Percentiles rank a stretch among this genome's conserved stretches.
Conservation (phyloP, 2,329 filamentous ascomycete genomes). For the Apiospora kogelbergensis region DNA sequence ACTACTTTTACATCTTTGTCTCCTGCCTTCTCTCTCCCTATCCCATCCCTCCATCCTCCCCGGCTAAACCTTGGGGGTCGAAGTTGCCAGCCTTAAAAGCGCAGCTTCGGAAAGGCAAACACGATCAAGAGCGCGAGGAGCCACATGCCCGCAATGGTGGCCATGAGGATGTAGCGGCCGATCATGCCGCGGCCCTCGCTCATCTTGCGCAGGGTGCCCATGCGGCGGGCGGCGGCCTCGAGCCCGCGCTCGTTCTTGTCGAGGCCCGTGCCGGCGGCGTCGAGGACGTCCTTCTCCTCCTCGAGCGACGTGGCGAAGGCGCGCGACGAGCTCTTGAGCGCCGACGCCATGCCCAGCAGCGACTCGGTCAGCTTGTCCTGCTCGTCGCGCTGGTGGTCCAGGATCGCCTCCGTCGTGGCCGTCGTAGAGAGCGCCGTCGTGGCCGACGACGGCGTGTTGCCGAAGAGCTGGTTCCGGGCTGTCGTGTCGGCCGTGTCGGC, state of each 20-base stretch:
- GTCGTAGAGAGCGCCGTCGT: constrained; percentile 40
- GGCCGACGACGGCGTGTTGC: constrained; percentile 33
- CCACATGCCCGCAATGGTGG: constrained; percentile 80
- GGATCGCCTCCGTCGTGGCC: constrained; percentile 66
- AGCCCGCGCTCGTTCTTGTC: constrained; percentile 75
- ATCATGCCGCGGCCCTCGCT: constrained; percentile 88
- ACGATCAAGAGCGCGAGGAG: constrained; percentile 76
- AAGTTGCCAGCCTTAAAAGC: constrained; percentile 56
- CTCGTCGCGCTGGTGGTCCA: constrained; percentile 75
- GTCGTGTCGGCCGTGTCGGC: constrained; percentile 19
- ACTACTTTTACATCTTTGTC: neutral
- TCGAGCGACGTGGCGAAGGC: constrained; percentile 73
- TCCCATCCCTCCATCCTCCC: no score
- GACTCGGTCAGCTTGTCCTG: constrained; percentile 81
- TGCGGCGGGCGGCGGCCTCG: constrained; percentile 71
- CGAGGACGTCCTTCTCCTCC: constrained; percentile 68
- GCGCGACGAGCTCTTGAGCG: constrained; percentile 73
- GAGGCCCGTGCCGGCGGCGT: constrained; percentile 70
- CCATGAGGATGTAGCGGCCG: constrained; percentile 81
- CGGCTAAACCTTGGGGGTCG: neutral
- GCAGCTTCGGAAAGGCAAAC: constrained; percentile 82
- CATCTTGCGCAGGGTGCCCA: constrained; percentile 76
- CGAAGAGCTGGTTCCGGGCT: constrained; percentile 45
- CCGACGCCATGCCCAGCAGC: constrained; percentile 75
- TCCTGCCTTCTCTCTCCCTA: no score